phyloP scores from a whole-genome alignment of 139 green algal genomes.

The Picochlorum costavermella region DNA sequence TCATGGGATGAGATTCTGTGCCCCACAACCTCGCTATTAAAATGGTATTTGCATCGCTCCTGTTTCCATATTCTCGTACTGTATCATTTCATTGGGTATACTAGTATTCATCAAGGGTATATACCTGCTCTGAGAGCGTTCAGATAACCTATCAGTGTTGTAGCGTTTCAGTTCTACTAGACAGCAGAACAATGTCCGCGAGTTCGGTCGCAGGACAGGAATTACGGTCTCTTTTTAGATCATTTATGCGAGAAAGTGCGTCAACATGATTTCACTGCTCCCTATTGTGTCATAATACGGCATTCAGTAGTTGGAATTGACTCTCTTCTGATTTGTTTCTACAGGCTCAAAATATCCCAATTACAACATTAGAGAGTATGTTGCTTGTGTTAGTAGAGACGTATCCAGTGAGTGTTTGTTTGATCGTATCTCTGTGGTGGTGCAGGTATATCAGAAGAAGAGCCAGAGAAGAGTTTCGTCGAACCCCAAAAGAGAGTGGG shows the following conservation, averaged over 20 bases:
- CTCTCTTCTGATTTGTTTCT: background rate
- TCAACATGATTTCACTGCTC: background rate
- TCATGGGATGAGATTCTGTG: background rate
- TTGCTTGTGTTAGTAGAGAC: background rate
- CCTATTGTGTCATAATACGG: background rate
- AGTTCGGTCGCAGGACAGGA: background rate
- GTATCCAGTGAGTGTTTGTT: background rate
- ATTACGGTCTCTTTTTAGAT: background rate
- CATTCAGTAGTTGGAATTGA: background rate
- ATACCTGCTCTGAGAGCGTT: background rate
- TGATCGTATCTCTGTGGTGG: background rate
- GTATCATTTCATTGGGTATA: too few relatives aligned
- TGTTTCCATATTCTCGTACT: too few relatives aligned
- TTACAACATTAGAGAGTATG: conserved; percentile 70
- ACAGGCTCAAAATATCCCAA: conserved; percentile 49
- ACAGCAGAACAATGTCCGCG: background rate
- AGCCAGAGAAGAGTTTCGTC: conserved; percentile 40
- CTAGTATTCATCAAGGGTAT: too few relatives aligned
- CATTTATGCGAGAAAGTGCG: conserved; percentile 2
- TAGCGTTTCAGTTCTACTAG: background rate
- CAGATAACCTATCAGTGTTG: background rate
- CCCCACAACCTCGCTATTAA: background rate
- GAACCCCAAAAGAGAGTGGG: conserved; percentile 13
- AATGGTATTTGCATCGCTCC: too few relatives aligned
- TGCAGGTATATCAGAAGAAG: conserved; percentile 55